Evolutionary conservation across 2,329 filamentous ascomycete species (phyloP).

Genomic region (Lasiodiplodia theobromae): DNA sequence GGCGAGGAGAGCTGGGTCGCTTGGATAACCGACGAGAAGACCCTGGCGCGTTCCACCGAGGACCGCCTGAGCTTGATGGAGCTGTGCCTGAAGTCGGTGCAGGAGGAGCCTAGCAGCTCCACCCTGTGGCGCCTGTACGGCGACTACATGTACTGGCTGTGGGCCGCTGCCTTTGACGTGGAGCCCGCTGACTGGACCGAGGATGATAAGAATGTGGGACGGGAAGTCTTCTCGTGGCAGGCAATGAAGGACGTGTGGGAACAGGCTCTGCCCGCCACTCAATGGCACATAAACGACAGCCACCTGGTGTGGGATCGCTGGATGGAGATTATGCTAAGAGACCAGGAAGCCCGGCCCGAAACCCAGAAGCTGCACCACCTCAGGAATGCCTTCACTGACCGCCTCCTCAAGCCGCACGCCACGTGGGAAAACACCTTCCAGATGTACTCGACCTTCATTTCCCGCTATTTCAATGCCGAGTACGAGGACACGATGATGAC

Average conservation of each 20-base stretch:
- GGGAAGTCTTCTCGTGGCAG: conserved; percentile 74
- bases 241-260: conserved; percentile 73
- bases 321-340: conserved; percentile 73
- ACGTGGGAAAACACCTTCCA: conserved; percentile 79
- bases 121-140: conserved; percentile 80
- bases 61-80: conserved; percentile 74
- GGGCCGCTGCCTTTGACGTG: conserved; percentile 67
- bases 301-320: conserved; percentile 82
- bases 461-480: conserved; percentile 71
- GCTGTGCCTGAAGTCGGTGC: conserved; percentile 72
- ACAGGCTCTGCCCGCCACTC: conserved; percentile 73
- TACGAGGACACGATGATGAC: conserved; percentile 78
- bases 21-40: conserved; percentile 76
- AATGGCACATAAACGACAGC: conserved; percentile 78
- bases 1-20: conserved; percentile 81
- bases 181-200: conserved; percentile 61
- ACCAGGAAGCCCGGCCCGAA: conserved; percentile 64
- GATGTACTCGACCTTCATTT: conserved; percentile 76
- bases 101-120: conserved; percentile 75
- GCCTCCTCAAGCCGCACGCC: conserved; percentile 74
- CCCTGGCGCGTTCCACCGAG: conserved; percentile 67
- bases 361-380: conserved; percentile 68
- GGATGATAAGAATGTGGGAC: conserved; percentile 73
- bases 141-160: conserved; percentile 77
- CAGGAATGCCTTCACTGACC: conserved; percentile 72